Evolutionary conservation across 768 basidiomycete genomes (phyloP), one percentile per base, ranked within the genome.

Genomic region (Mycena floridula): DNA sequence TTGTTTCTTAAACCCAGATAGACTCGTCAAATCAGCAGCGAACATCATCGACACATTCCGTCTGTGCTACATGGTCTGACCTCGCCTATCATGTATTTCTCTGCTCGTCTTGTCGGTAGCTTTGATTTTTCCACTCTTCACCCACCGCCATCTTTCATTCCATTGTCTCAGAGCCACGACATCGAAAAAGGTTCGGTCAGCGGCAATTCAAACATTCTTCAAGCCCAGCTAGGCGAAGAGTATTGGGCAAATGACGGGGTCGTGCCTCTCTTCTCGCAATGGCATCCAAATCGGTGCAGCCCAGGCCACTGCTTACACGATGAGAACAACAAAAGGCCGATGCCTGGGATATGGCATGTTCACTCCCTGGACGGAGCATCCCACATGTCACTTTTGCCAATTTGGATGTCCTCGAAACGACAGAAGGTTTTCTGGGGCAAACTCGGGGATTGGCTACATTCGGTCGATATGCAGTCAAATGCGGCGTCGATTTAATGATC

Each of bases 241-340:
- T 61, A 64, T 44, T 59, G 61, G 54, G 66, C 63, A 0, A 77
- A 74, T 50, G 76, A 76, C 48, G 73, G 75, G 7, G 60, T 76
- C 6, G 73, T 74, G 4, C 73, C 74, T 7, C 12, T 70, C 13
- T 73, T 76, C 51, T 74, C 73, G 6, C 74, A 74, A 45, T 76
- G 67, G 66, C 76, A 76, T 59, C 72, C 75, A 12, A 55, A 63
- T 44, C 53, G 63, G 8, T 77, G 74, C 68, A 50, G 56, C 72
- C 72, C 50, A 39, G 60, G 45, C 18, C 22, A 8, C n/a, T 30
- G 40, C 18, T 48, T 43, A 22, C 40, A 25, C n/a, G 43, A 28
- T 32, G 22, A 21, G 23, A 28, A 35, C 23, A 30, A 24, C 20
- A 43, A 42, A 40, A 15, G 12, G 13, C 18, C 15, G 32, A 42